Evolutionary conservation across 2,329 filamentous ascomycete genomes (phyloP), one percentile per base, ranked within the genome.

Genomic region (Monilinia laxa): DNA sequence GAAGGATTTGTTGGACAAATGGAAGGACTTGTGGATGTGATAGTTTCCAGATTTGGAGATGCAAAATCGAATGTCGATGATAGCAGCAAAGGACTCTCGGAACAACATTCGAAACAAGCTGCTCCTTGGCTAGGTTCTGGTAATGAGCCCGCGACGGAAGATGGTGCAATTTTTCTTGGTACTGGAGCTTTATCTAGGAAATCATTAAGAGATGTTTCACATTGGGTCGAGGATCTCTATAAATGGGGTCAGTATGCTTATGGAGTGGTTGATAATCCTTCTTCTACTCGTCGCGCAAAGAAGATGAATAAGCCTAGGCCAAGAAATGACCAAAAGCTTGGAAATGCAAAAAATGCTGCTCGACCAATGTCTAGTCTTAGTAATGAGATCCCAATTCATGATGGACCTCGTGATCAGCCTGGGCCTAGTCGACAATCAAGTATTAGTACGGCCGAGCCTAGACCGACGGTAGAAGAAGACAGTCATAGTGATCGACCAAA

Each of bases 171-270:
- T 45, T 98, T 98, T 74, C 84, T 94, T 9, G 94, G 94, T 0
- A 83, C 89, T 0, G 92, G 92, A 3, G 85, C 86, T 10, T 77
- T 98, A 55, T 89, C 90, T 16, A 84, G 87, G 64, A 83, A 83
- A 23, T 94, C 92, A 0, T 75, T 97, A 56, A 83, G 87, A 58
- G 87, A 90, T 72, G 76, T 97, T 35, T 89, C 90, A 1, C 85
- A 90, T 65, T 98, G 94, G 94, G 89, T 95, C 83, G 91, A 96
- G 77, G 90, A 91, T 74, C 83, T 97, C 2, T 96, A 95, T 77
- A 88, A 83, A 40, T 92, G 92, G 82, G 94, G 93, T 2, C 87
- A 91, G 63, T 84, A 90, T 73, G 88, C 94, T 2, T 98, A 97
- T 76, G 94, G 93, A 4, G 85, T 97, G 9, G 85, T 86, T 64